phyloP scores from a whole-genome alignment of 1,284 basidiomycete genomes.

The Meripilus lineatus region DNA sequence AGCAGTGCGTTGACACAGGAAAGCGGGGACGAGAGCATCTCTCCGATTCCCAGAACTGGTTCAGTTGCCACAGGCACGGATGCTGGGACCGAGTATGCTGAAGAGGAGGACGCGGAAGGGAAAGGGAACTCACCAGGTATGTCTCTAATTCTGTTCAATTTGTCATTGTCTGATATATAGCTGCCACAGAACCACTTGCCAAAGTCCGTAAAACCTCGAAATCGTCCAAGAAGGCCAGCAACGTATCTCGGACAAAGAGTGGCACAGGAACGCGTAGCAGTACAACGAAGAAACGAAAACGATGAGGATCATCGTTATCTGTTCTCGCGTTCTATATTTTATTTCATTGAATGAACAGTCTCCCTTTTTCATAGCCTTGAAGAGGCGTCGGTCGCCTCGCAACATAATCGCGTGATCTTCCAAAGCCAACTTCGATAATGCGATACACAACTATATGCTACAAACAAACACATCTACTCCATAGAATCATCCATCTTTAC shows the following conservation, averaged over 20 bases:
- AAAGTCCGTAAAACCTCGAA: neutral
- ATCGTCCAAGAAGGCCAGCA: neutral
- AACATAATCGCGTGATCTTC: too few species aligned
- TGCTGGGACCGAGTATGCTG: conserved; percentile 57
- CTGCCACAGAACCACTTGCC: too few species aligned
- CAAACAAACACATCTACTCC: conserved; percentile 1
- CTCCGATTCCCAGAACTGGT: conserved; percentile 53
- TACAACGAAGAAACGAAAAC: conserved; percentile 4
- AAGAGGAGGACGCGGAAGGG: conserved; percentile 57
- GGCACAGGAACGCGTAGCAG: too few species aligned
- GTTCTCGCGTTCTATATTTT: neutral
- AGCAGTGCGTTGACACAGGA: conserved; percentile 77
- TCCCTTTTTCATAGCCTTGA: neutral
- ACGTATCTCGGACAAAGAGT: too few species aligned
- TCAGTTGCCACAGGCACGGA: conserved; percentile 60
- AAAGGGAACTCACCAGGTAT: neutral
- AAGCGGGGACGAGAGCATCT: conserved; percentile 63
- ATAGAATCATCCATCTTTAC: conserved; percentile 29
- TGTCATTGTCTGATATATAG: neutral
- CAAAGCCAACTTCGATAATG: too few species aligned
- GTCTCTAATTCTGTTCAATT: neutral
- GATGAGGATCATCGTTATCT: neutral
- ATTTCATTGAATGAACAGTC: neutral
- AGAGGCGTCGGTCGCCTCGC: too few species aligned
- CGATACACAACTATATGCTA: too few species aligned